Percentiles rank a stretch among this genome's conserved stretches.
phyloP scores from a whole-genome alignment of 805 yeast genomes.

The Barnettozyma salicaria region DNA sequence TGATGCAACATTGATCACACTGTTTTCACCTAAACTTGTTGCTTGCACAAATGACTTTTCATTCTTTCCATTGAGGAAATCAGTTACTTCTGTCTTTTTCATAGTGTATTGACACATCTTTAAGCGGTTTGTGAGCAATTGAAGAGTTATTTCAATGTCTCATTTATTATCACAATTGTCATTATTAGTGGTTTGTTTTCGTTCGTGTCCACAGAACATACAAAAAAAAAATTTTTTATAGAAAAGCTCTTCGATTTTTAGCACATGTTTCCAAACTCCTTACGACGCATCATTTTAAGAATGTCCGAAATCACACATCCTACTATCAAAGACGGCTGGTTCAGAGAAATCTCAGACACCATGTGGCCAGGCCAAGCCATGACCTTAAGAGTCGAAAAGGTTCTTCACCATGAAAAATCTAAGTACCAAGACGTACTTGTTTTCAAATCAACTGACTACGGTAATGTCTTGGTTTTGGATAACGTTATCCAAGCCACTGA shows the following conservation, averaged over 20 bases:
- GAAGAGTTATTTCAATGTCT: too few relatives aligned
- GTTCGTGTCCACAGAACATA: too few relatives aligned
- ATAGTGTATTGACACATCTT: too few relatives aligned
- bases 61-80: not conserved
- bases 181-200: too few relatives aligned
- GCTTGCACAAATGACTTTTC: not conserved
- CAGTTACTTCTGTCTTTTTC: too few relatives aligned
- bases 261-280: not conserved
- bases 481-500: constrained; percentile 95
- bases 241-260: too few relatives aligned
- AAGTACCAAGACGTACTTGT: constrained; percentile 91
- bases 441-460: constrained; percentile 88
- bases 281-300: not conserved
- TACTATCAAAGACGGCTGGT: constrained; percentile 79
- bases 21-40: not conserved
- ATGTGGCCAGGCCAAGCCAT: constrained; percentile 99
- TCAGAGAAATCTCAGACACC: constrained; percentile 88
- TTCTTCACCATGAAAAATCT: constrained; percentile 79
- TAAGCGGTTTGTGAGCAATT: too few relatives aligned
- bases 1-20: not conserved
- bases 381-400: constrained; percentile 81
- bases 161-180: too few relatives aligned
- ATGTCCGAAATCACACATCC: constrained; percentile 38
- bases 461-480: constrained; percentile 91
- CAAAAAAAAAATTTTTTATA: too few relatives aligned